Evolutionary conservation across 163 green algal genomes (phyloP).

Genomic region (Coccomyxa subellipsoidea): DNA sequence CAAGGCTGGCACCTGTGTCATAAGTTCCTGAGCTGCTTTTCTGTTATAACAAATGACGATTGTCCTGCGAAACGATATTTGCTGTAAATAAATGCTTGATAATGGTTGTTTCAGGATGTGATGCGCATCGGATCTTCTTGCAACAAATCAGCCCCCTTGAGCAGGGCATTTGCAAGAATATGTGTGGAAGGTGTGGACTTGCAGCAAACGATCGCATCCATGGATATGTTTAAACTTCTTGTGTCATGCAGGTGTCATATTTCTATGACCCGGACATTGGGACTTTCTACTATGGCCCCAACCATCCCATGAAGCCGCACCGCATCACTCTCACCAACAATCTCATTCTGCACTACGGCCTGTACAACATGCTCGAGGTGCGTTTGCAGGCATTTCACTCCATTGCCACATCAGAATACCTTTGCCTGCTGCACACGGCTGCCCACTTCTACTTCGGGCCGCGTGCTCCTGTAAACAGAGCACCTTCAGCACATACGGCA

Average conservation of each 20-base stretch:
- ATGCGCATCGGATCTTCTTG: too few relatives aligned
- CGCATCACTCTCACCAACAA: constrained; percentile 91
- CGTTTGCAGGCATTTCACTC: constrained; percentile 1
- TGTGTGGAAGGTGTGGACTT: too few relatives aligned
- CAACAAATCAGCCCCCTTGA: too few relatives aligned
- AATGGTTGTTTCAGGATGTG: too few relatives aligned
- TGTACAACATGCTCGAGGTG: constrained; percentile 90
- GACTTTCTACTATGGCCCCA: constrained; percentile 84
- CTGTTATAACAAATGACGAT: neutral
- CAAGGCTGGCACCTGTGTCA: neutral
- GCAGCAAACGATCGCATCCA: too few relatives aligned
- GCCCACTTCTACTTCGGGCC: too few relatives aligned
- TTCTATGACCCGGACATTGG: constrained; percentile 36
- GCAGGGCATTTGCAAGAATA: too few relatives aligned
- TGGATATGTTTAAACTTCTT: too few relatives aligned
- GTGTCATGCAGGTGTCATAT: constrained; percentile 24
- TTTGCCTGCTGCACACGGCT: too few relatives aligned
- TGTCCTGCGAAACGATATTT: neutral
- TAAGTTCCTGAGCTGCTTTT: neutral
- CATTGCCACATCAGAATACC: neutral
- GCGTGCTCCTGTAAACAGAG: too few relatives aligned
- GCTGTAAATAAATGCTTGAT: too few relatives aligned
- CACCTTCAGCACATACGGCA: too few relatives aligned
- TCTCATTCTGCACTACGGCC: constrained; percentile 88
- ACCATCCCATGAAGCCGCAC: constrained; percentile 99